Conservation (phyloP, 345 rosid genomes). For the Aquilaria malaccensis region DNA sequence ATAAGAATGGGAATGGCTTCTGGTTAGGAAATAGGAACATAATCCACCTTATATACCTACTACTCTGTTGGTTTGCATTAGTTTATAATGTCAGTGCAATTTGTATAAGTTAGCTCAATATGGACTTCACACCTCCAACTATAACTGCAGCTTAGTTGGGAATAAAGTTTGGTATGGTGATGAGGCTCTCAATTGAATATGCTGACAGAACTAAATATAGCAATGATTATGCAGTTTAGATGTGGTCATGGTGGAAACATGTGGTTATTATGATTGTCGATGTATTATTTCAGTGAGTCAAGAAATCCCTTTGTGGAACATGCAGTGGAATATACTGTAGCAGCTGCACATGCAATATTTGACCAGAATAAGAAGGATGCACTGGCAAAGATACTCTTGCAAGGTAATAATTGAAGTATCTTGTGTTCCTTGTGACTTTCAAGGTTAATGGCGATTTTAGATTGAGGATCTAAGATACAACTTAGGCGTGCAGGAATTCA, state of each 20-base stretch:
- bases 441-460: background rate
- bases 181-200: no score
- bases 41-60: no score
- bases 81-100: no score
- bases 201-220: no score
- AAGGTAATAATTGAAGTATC: constrained; percentile 37
- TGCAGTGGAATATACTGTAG: constrained; percentile 68
- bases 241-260: background rate
- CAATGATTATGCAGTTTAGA: background rate
- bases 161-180: no score
- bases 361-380: constrained; percentile 45
- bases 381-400: constrained; percentile 66
- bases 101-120: no score
- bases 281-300: constrained; percentile 45
- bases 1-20: no score
- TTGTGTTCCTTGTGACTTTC: background rate
- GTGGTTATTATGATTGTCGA: constrained; percentile 4
- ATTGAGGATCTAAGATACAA: constrained; percentile 21
- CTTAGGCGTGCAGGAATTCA: constrained; percentile 67
- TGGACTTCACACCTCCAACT: no score
- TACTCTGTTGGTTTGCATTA: no score
- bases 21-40: no score
- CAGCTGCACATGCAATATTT: constrained; percentile 62
- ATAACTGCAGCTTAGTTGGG: no score
- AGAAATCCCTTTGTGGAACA: constrained; percentile 89